Evolutionary conservation across 23 red algal species (phyloP), one percentile per base, ranked within the genome.

Genomic region (Chondrus crispus): DNA sequence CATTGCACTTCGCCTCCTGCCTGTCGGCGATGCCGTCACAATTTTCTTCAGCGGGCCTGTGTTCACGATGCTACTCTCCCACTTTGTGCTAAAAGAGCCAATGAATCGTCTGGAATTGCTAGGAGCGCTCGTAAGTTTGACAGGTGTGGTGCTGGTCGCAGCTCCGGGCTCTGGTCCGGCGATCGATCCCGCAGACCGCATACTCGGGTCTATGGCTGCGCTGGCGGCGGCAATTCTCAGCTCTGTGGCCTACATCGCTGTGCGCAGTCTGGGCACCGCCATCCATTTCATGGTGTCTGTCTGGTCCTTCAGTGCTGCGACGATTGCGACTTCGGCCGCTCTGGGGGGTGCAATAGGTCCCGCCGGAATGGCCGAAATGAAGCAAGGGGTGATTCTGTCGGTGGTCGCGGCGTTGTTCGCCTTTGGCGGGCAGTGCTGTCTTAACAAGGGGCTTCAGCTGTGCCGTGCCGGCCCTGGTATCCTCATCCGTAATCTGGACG

Each of bases 271-370:
- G 41, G 84, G 84, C 44, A 44, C 66, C 32, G 51, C 32, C 28
- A 69, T 88, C 28, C 84, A 88, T 74, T 88, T 73, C 40, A 88
- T 88, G 33, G 14, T 51, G 14, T 64, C 55, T 44, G 84, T 88
- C 9, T 66, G 7, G 7, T 8, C 18, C 9, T 66, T 66, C 18
- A 66, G 60, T n/a, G 60, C 60, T 7, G 60, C 60, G 9, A 66
- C 60, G 9, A n/a, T 66, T 7, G 60, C 35, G 7, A 66, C 60
- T 8, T 7, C 60, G 26, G 18, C 60, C 9, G 60, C 60, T 0
- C 6, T n/a, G 60, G 60, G 60, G 6, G 60, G 60, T 12, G 60
- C 18, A 22, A 66, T 66, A 9, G 60, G 9, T 9, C 60, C 60
- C 9, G 60, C 18, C 8, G 60, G 6, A 0, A 13, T 89, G 22